These are phyloP conservation scores for Gymnopilus junonius DNA, from an alignment of 768 basidiomycete species.

Conservation along the genomic window DNA sequence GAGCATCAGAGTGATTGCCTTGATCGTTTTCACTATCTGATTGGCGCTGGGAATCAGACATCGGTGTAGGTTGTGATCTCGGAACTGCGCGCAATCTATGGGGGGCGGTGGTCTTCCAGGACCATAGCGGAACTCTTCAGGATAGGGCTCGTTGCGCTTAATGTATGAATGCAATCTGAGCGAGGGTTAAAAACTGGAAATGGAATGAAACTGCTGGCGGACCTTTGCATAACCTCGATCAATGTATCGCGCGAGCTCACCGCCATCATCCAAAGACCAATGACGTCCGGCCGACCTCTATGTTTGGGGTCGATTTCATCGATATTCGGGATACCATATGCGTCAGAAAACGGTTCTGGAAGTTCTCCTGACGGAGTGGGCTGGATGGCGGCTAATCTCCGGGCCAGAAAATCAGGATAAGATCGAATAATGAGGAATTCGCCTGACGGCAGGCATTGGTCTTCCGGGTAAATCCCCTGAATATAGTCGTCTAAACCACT, in stretches of 20 bases:
- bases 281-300: conserved; percentile 60
- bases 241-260: conserved; percentile 73
- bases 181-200: conserved; percentile 2
- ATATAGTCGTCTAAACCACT: conserved; percentile 81
- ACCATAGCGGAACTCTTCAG: conserved; percentile 72
- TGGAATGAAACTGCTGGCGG: conserved; percentile 20
- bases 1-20: conserved; percentile 27
- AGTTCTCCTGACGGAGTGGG: conserved; percentile 33
- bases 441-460: conserved; percentile 65
- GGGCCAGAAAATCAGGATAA: conserved; percentile 68
- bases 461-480: conserved; percentile 77
- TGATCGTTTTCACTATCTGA: conserved; percentile 34
- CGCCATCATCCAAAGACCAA: conserved; percentile 79
- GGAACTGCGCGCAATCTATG: conserved; percentile 33
- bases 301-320: conserved; percentile 48
- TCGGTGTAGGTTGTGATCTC: conserved; percentile 31
- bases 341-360: conserved; percentile 51
- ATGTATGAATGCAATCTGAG: conserved; percentile 67
- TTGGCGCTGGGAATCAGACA: conserved; percentile 20
- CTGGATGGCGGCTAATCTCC: conserved; percentile 44
- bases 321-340: conserved; percentile 50
- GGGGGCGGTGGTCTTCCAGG: conserved; percentile 69
- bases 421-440: conserved; percentile 76
- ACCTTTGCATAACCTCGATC: conserved; percentile 74
- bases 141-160: conserved; percentile 69